phyloP scores from a whole-genome alignment of 441 rosid species.

The Syzygium malaccense region DNA sequence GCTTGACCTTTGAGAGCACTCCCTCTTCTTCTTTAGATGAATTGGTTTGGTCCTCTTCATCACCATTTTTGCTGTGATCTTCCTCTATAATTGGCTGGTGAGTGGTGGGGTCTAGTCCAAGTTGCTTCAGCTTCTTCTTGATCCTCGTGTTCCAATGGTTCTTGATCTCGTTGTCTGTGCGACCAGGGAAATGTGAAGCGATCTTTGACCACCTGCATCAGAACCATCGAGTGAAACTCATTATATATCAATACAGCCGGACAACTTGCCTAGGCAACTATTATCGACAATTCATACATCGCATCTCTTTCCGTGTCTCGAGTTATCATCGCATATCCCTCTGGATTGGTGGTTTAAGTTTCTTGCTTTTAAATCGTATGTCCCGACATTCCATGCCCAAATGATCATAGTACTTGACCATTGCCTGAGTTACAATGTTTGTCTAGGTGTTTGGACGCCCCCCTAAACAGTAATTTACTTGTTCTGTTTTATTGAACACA shows the following conservation, averaged over 20 bases:
- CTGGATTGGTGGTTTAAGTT: neutral
- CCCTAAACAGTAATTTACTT: neutral
- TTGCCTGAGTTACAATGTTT: neutral
- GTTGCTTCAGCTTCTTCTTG: constrained; percentile 66
- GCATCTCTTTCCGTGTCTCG: neutral
- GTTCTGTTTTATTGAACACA: neutral
- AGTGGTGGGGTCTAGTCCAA: constrained; percentile 56
- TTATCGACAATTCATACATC: neutral
- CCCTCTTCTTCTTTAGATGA: constrained; percentile 9
- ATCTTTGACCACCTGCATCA: constrained; percentile 80
- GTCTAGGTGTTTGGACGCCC: neutral
- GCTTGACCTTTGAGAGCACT: neutral
- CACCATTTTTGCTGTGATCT: constrained; percentile 6
- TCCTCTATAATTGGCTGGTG: constrained; percentile 31
- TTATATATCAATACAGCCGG: neutral
- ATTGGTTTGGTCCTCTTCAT: constrained; percentile 8
- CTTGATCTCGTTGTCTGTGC: constrained; percentile 90
- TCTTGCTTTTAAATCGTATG: neutral
- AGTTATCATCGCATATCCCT: neutral
- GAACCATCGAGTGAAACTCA: neutral
- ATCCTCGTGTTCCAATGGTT: constrained; percentile 92
- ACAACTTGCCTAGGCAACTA: neutral
- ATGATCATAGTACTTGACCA: neutral
- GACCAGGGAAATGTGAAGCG: constrained; percentile 84
- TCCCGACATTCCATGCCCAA: neutral